Evolutionary conservation across 352 stramenopile genomes (phyloP), one percentile per base, ranked within the genome.

Genomic region (Plasmopara halstedii): DNA sequence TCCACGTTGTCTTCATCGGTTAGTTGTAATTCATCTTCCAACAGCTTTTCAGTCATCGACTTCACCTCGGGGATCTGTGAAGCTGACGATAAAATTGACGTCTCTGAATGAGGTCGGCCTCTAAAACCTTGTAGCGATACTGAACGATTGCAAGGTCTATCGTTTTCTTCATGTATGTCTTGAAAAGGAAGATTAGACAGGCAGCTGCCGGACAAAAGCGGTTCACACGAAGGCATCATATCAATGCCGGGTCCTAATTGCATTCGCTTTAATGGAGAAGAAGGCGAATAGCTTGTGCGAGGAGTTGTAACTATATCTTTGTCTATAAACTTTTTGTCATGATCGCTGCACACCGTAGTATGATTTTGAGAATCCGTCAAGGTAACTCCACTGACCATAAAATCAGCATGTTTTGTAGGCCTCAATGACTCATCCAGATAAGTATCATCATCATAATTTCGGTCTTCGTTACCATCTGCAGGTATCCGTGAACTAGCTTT

Each of bases 1-100:
- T 76, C 70, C 6, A 50, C 14, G 2, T 42, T 37, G 29, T 53
- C 18, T 39, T 53, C 33, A 26, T 35, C 18, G 19, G 21, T 34
- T 19, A 11, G 32, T 23, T 8, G 63, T 75, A 1, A n/a, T n/a
- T n/a, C n/a, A n/a, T n/a, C n/a, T n/a, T n/a, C n/a, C n/a, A n/a
- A n/a, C n/a, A n/a, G n/a, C n/a, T n/a, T n/a, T n/a, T n/a, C n/a
- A n/a, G n/a, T n/a, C n/a, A n/a, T n/a, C n/a, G n/a, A n/a, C n/a
- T n/a, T n/a, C n/a, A n/a, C n/a, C n/a, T n/a, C n/a, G n/a, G n/a
- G n/a, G n/a, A n/a, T n/a, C n/a, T n/a, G n/a, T n/a, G n/a, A n/a
- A n/a, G 75, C 53, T 6, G 74, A 83, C 11, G 73, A 75, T 10
- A 88, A 42, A 19, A 90, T 86, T 5, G 75, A 67, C 7, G 70